Conservation (phyloP, 139 green algal genomes). For the Spirogloea muscicola region DNA sequence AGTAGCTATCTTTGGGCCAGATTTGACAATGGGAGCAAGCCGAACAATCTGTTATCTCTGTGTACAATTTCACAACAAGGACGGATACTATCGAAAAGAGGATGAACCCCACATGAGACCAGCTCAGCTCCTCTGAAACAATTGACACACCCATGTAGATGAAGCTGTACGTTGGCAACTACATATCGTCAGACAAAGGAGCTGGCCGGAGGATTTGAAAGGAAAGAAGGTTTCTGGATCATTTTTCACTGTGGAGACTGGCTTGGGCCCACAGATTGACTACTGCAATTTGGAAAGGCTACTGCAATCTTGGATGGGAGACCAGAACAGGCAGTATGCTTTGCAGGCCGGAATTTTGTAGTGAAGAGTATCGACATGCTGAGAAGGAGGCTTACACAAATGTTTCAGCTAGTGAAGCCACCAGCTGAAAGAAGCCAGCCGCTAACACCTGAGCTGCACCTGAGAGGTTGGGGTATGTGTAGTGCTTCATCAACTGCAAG, state of each 20-base stretch:
- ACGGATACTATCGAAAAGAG: constrained; percentile 28
- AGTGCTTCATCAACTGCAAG: constrained; percentile 62
- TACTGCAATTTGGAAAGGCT: no score
- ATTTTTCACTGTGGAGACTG: background rate
- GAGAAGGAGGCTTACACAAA: constrained; percentile 67
- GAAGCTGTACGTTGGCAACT: constrained; percentile 3
- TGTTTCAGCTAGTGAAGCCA: constrained; percentile 64
- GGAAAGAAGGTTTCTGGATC: background rate
- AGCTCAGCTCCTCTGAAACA: constrained; percentile 41
- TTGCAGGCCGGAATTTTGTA: no score
- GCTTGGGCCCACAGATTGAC: no score
- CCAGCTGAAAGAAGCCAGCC: constrained; percentile 57
- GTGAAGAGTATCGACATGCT: no score
- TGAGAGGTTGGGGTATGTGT: constrained; percentile 65
- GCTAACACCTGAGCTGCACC: constrained; percentile 51
- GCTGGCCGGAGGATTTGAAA: background rate
- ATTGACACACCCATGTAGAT: constrained; percentile 50
- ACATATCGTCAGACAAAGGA: background rate
- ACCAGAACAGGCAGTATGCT: no score
- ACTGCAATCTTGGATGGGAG: no score
- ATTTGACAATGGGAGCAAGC: no score
- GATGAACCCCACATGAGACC: constrained; percentile 21
- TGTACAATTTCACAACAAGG: background rate
- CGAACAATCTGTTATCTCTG: no score
- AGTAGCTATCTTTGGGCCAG: no score